Conservation (phyloP, 2,329 filamentous ascomycete genomes). For the Hypoxylon sp. region DNA sequence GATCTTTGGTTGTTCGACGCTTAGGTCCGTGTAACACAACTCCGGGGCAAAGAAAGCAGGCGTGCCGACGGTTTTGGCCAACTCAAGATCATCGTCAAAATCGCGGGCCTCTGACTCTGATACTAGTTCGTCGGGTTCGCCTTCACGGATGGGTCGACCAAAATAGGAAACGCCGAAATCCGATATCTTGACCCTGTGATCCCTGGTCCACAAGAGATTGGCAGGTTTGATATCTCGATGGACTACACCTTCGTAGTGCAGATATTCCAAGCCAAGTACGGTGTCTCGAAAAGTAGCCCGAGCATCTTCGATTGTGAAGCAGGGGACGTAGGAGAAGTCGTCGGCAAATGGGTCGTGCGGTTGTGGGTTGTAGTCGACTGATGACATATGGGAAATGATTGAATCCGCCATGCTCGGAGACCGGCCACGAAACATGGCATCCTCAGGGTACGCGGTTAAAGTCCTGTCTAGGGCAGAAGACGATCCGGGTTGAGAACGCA, state of each 20-base stretch:
- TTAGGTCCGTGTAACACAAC: conserved; percentile 87
- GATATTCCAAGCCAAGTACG: conserved; percentile 90
- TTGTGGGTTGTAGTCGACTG: conserved; percentile 68
- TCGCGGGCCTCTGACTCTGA: conserved; percentile 87
- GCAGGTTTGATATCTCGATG: conserved; percentile 90
- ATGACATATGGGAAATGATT: conserved; percentile 77
- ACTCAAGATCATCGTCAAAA: conserved; percentile 90
- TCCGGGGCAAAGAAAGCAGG: conserved; percentile 98
- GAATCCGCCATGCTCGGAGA: conserved; percentile 87
- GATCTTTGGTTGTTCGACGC: conserved; percentile 77
- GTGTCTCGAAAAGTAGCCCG: conserved; percentile 91
- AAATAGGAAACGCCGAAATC: conserved; percentile 99
- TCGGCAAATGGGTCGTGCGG: conserved; percentile 79
- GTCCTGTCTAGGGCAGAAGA: conserved; percentile 77
- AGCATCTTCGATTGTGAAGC: conserved; percentile 87
- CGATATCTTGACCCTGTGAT: conserved; percentile 94
- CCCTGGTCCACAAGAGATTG: conserved; percentile 87
- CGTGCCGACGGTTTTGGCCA: conserved; percentile 98
- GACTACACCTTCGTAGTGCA: conserved; percentile 88
- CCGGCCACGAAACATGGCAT: conserved; percentile 71
- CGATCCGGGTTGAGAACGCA: conserved; percentile 65
- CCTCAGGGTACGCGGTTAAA: conserved; percentile 77
- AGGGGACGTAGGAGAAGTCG: conserved; percentile 92
- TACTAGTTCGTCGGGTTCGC: conserved; percentile 79
- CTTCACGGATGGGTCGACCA: conserved; percentile 85